A percentile compares a stretch with the other conserved stretches of the same genome.
phyloP scores from a whole-genome alignment of 2,329 filamentous ascomycete genomes.

The Penicillium sp. region DNA sequence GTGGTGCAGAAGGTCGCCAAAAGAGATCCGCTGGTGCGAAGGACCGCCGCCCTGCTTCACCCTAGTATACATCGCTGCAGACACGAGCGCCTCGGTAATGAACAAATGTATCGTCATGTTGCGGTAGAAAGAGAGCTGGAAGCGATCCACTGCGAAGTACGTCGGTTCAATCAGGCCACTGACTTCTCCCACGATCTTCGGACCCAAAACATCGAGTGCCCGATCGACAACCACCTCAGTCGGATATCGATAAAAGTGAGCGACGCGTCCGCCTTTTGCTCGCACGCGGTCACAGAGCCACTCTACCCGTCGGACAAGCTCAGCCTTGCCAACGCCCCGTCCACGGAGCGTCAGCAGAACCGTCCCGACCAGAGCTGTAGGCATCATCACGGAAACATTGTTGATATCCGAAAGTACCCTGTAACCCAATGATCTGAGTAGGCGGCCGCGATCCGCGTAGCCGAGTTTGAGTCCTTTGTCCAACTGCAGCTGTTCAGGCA shows the following conservation, averaged over 20 bases:
- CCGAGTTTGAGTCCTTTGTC: slow-evolving; percentile 47
- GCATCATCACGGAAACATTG: slow-evolving; percentile 95
- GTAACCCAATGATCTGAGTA: slow-evolving; percentile 87
- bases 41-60: slow-evolving; percentile 92
- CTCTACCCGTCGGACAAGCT: slow-evolving; percentile 83
- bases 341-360: slow-evolving; percentile 89
- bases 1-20: slow-evolving; percentile 74
- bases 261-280: slow-evolving; percentile 87
- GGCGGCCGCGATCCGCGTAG: slow-evolving; percentile 66
- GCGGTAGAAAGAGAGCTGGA: slow-evolving; percentile 96
- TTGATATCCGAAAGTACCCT: slow-evolving; percentile 94
- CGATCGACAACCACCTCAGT: slow-evolving; percentile 84
- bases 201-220: slow-evolving; percentile 88
- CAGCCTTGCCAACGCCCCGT: slow-evolving; percentile 84
- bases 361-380: slow-evolving; percentile 92
- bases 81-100: slow-evolving; percentile 89
- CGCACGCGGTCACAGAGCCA: slow-evolving; percentile 85
- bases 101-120: slow-evolving; percentile 99
- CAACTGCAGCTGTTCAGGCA: slow-evolving; percentile 50
- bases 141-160: slow-evolving; percentile 92
- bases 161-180: slow-evolving; percentile 85
- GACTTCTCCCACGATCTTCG: slow-evolving; percentile 81
- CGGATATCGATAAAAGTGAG: slow-evolving; percentile 83
- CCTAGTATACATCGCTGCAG: slow-evolving; percentile 84
- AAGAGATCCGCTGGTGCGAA: slow-evolving; percentile 76